These are phyloP conservation scores for Rhizoclosmatium sp. DNA, from an alignment of 192 early-diverging fungal genomes.

Conservation along the genomic window DNA sequence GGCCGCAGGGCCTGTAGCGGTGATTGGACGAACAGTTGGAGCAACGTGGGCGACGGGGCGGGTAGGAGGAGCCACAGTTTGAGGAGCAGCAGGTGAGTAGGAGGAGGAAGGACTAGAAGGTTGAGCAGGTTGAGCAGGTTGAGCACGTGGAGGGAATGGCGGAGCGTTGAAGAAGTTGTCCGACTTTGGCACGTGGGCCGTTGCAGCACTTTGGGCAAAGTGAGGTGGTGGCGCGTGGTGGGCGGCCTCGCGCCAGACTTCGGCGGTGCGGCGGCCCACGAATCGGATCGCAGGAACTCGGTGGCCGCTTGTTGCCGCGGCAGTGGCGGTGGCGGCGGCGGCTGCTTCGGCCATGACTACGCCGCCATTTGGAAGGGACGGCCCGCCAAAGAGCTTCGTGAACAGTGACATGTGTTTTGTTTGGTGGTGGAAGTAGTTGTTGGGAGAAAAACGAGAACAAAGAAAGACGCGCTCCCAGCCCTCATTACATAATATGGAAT, in stretches of 20 bases:
- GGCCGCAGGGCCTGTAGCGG: conserved; percentile 10
- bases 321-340: background rate
- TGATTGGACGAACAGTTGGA: background rate
- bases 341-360: conserved; percentile 1
- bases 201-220: background rate
- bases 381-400: conserved; percentile 10
- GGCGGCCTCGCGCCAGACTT: background rate
- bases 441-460: too few relatives aligned
- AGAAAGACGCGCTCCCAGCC: too few relatives aligned
- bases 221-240: background rate
- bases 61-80: background rate
- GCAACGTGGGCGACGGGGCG: background rate
- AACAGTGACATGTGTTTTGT: background rate
- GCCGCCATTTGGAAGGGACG: background rate
- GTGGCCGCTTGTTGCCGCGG: background rate
- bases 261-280: conserved; percentile 16
- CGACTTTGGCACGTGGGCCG: background rate
- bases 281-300: conserved; percentile 18
- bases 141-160: background rate
- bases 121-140: background rate
- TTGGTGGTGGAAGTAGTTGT: too few relatives aligned
- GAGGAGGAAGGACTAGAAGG: background rate
- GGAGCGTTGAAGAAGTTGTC: background rate
- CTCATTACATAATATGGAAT: too few relatives aligned
- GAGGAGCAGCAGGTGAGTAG: background rate